Percentiles rank a stretch among this genome's conserved stretches.
Conservation (phyloP, 2,329 filamentous ascomycete species). For the Aspergillus sp. region DNA sequence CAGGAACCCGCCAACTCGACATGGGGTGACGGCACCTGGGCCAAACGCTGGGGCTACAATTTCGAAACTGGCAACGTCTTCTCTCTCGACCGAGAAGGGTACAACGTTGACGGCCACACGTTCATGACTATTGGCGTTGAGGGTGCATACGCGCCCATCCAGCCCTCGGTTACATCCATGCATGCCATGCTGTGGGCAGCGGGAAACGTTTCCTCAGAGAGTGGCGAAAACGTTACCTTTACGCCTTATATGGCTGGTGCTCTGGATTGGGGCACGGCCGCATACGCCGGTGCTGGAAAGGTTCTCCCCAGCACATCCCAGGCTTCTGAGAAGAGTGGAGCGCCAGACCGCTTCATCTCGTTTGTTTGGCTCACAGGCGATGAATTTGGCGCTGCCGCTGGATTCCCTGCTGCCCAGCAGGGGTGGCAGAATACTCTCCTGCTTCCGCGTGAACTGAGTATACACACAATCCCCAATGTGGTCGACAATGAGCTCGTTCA, state of each 20-base stretch:
- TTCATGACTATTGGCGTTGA: constrained; percentile 1
- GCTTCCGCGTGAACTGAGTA: too few species aligned
- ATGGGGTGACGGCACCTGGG: constrained; percentile 22
- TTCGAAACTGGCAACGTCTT: constrained; percentile 21
- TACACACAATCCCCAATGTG: too few species aligned
- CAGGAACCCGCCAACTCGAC: constrained; percentile 18
- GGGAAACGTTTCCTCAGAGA: too few species aligned
- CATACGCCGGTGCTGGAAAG: constrained; percentile 16
- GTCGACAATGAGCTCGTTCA: too few species aligned
- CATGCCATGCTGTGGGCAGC: too few species aligned
- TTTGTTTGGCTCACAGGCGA: constrained; percentile 21
- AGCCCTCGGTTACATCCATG: too few species aligned
- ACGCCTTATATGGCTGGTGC: too few species aligned
- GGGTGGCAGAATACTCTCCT: constrained; percentile 10
- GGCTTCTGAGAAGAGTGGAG: constrained; percentile 16
- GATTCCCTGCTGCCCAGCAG: constrained; percentile 18
- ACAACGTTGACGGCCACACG: constrained; percentile 16
- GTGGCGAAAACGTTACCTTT: too few species aligned
- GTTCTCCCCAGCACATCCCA: constrained; percentile 16
- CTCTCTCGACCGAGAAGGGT: constrained; percentile 16
- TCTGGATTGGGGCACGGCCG: too few species aligned
- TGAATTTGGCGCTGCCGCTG: constrained; percentile 9
- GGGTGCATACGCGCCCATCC: too few species aligned
- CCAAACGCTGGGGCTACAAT: constrained; percentile 21
- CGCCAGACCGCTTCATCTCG: constrained; percentile 18